phyloP scores from a whole-genome alignment of 441 rosid genomes.

The Adansonia grandidieri region DNA sequence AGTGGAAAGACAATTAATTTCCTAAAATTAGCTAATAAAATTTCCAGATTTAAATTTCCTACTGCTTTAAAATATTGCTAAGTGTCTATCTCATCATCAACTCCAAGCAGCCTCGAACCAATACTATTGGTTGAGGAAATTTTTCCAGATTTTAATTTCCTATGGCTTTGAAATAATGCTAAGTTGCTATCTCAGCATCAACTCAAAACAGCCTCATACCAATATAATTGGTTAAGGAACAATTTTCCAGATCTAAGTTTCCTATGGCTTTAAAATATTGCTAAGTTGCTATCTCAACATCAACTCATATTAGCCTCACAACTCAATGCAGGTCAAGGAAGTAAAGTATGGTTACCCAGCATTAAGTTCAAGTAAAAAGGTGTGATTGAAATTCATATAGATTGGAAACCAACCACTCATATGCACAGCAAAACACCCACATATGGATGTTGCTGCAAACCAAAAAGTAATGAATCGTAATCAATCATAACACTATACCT shows the following conservation, averaged over 20 bases:
- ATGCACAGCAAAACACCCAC: conserved; percentile 12
- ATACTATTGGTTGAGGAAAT: neutral
- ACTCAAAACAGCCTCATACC: conserved; percentile 13
- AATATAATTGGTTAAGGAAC: neutral
- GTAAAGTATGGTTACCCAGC: neutral
- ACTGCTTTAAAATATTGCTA: neutral
- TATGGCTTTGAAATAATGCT: conserved; percentile 6
- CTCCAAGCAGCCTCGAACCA: too few relatives aligned
- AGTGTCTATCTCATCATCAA: neutral
- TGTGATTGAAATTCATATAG: conserved; percentile 12
- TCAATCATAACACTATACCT: conserved; percentile 53
- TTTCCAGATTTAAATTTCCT: neutral
- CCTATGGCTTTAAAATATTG: neutral
- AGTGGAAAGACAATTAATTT: neutral
- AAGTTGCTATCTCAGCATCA: neutral
- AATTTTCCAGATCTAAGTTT: neutral
- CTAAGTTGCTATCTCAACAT: neutral
- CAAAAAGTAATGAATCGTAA: conserved; percentile 7
- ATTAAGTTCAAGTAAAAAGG: neutral
- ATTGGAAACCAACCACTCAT: conserved; percentile 5
- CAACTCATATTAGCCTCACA: conserved; percentile 1
- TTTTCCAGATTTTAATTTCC: neutral
- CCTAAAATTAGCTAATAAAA: neutral
- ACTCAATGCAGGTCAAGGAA: neutral
- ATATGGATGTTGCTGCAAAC: neutral